phyloP scores from a whole-genome alignment of 1,139 yeast genomes.

The Suhomyces choctaworum region DNA sequence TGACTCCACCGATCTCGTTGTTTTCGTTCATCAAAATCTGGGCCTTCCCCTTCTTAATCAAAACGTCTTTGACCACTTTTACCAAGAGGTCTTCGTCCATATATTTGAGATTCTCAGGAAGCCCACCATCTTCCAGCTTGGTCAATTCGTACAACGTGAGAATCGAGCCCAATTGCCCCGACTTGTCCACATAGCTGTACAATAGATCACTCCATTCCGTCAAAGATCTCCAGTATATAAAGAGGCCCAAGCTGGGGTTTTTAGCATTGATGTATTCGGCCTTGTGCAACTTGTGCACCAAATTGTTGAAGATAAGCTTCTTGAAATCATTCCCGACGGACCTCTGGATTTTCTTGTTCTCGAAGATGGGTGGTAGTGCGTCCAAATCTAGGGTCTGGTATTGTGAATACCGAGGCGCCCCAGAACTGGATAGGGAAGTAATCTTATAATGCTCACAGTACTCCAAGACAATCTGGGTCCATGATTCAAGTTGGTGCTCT shows the following conservation, averaged over 20 bases:
- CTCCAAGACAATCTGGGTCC: slow-evolving; percentile 45
- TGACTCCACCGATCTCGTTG: slow-evolving; percentile 65
- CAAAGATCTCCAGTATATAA: slow-evolving; percentile 68
- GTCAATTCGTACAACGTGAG: slow-evolving; percentile 80
- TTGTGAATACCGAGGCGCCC: slow-evolving; percentile 31
- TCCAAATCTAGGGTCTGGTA: slow-evolving; percentile 21
- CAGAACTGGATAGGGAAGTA: slow-evolving; percentile 37
- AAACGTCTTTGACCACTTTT: slow-evolving; percentile 51
- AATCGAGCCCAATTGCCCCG: slow-evolving; percentile 79
- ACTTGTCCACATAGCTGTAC: slow-evolving; percentile 51
- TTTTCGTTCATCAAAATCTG: slow-evolving; percentile 61
- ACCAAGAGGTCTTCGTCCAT: slow-evolving; percentile 61
- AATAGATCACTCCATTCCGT: slow-evolving; percentile 74
- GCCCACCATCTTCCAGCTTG: slow-evolving; percentile 60
- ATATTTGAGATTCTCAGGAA: slow-evolving; percentile 57
- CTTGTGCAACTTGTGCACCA: slow-evolving; percentile 52
- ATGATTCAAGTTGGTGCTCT: slow-evolving; percentile 63
- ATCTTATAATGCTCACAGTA: slow-evolving; percentile 61
- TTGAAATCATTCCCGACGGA: slow-evolving; percentile 56
- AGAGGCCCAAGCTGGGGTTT: slow-evolving; percentile 46
- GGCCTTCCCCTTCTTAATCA: slow-evolving; percentile 69
- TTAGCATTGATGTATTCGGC: slow-evolving; percentile 54
- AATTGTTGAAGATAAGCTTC: slow-evolving; percentile 53
- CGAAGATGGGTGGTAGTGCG: slow-evolving; percentile 42
- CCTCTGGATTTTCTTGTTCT: slow-evolving; percentile 52